phyloP scores from a whole-genome alignment of 176 grass and related monocot genomes.

The Raddia guianensis region DNA sequence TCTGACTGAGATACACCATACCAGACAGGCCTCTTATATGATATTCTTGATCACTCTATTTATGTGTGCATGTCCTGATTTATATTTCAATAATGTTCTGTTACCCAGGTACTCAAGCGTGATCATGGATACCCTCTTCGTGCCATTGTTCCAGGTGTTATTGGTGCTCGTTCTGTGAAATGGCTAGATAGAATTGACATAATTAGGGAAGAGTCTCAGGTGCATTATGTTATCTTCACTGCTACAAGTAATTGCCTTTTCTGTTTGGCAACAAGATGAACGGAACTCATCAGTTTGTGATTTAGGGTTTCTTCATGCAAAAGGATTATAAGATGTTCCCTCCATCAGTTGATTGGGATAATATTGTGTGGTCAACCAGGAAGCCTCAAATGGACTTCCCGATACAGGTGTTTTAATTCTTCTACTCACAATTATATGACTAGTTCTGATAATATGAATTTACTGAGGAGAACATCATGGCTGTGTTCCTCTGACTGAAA shows the following conservation, averaged over 20 bases:
- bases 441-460: background rate
- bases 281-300: slow-evolving; percentile 24
- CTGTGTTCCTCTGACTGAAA: background rate
- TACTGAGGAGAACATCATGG: background rate
- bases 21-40: background rate
- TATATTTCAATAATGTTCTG: slow-evolving; percentile 6
- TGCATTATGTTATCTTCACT: background rate
- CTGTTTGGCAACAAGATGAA: background rate
- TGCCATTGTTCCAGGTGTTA: slow-evolving; percentile 61
- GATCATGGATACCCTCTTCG: slow-evolving; percentile 72
- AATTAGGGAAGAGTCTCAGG: slow-evolving; percentile 62
- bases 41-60: background rate
- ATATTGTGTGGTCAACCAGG: slow-evolving; percentile 63
- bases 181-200: slow-evolving; percentile 66
- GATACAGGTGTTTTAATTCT: slow-evolving; percentile 50
- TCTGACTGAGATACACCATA: background rate
- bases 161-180: slow-evolving; percentile 77
- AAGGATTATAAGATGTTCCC: slow-evolving; percentile 86
- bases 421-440: background rate
- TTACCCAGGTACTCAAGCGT: slow-evolving; percentile 55
- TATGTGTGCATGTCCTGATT: background rate
- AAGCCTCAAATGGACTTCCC: slow-evolving; percentile 75
- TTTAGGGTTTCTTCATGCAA: slow-evolving; percentile 81
- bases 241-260: background rate
- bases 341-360: slow-evolving; percentile 71